Conservation (phyloP, 768 basidiomycete species). For the Paxillus rubicundulus region DNA sequence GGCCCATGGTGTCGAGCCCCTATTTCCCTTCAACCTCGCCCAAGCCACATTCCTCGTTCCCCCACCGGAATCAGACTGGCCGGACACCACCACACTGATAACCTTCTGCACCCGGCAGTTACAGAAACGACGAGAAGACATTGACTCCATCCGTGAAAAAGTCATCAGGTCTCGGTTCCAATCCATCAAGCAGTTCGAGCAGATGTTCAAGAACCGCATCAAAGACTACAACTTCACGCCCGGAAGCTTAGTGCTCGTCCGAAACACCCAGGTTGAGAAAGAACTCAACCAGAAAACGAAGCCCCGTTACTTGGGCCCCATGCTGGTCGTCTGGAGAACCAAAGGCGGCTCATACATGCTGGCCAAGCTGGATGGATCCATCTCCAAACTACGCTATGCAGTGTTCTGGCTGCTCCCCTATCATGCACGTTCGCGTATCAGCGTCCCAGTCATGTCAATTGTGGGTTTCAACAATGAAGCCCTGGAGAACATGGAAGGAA, state of each 20-base stretch:
- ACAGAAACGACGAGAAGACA: background rate
- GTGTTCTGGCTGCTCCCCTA: slow-evolving; percentile 25
- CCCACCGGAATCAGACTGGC: background rate
- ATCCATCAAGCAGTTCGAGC: too few relatives aligned
- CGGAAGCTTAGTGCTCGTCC: background rate
- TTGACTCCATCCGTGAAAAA: too few relatives aligned
- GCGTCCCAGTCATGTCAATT: background rate
- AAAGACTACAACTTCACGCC: background rate
- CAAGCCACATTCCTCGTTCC: slow-evolving; percentile 23
- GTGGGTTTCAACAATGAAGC: background rate
- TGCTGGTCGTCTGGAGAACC: slow-evolving; percentile 21
- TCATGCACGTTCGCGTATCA: background rate
- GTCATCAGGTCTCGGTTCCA: too few relatives aligned
- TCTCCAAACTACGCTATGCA: slow-evolving; percentile 12
- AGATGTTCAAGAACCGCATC: background rate
- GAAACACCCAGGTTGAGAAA: background rate
- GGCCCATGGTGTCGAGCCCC: slow-evolving; percentile 24
- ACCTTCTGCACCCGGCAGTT: background rate
- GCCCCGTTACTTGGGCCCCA: slow-evolving; percentile 25
- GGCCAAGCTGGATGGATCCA: slow-evolving; percentile 23
- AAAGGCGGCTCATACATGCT: slow-evolving; percentile 25
- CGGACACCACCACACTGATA: background rate
- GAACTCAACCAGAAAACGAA: slow-evolving; percentile 23
- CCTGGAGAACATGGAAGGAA: background rate
- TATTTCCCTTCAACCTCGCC: slow-evolving; percentile 29